phyloP scores from a whole-genome alignment of 768 basidiomycete genomes.

The Suillus weaverae region DNA sequence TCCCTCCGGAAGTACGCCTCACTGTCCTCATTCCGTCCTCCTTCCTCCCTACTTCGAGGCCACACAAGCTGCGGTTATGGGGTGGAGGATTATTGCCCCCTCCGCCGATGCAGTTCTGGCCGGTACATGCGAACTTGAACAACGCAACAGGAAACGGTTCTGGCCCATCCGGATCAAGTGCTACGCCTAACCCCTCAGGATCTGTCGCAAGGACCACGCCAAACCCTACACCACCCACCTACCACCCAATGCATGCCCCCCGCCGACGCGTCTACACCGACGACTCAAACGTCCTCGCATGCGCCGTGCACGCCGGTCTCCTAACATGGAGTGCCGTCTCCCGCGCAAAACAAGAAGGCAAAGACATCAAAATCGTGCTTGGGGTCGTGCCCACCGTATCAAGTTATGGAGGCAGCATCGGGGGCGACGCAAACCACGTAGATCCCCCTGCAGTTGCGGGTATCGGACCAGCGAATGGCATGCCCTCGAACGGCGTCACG shows the following conservation, averaged over 20 bases:
- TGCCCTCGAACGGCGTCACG: slow-evolving; percentile 20
- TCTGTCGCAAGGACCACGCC: background rate
- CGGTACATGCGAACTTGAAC: slow-evolving; percentile 10
- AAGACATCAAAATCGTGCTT: slow-evolving; percentile 43
- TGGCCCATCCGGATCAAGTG: slow-evolving; percentile 22
- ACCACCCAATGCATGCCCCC: slow-evolving; percentile 26
- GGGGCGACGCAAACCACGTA: slow-evolving; percentile 43
- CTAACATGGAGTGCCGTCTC: slow-evolving; percentile 43
- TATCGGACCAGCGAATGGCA: slow-evolving; percentile 21
- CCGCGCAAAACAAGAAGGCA: slow-evolving; percentile 37
- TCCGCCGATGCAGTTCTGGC: slow-evolving; percentile 32
- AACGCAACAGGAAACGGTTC: background rate
- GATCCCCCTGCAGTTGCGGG: slow-evolving; percentile 3
- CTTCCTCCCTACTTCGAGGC: slow-evolving; percentile 56
- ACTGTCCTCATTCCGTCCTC: slow-evolving; percentile 61
- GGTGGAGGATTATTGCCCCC: slow-evolving; percentile 58
- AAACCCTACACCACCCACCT: slow-evolving; percentile 15
- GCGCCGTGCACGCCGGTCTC: slow-evolving; percentile 65
- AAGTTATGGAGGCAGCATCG: slow-evolving; percentile 47
- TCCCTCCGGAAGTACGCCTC: slow-evolving; percentile 35
- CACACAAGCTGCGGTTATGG: slow-evolving; percentile 62
- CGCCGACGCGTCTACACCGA: slow-evolving; percentile 71
- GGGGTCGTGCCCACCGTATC: slow-evolving; percentile 38
- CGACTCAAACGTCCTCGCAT: slow-evolving; percentile 71
- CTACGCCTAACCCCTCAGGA: slow-evolving; percentile 9